Evolutionary conservation across 2,329 filamentous ascomycete species (phyloP).

Genomic region (Keithomyces neogunnii): DNA sequence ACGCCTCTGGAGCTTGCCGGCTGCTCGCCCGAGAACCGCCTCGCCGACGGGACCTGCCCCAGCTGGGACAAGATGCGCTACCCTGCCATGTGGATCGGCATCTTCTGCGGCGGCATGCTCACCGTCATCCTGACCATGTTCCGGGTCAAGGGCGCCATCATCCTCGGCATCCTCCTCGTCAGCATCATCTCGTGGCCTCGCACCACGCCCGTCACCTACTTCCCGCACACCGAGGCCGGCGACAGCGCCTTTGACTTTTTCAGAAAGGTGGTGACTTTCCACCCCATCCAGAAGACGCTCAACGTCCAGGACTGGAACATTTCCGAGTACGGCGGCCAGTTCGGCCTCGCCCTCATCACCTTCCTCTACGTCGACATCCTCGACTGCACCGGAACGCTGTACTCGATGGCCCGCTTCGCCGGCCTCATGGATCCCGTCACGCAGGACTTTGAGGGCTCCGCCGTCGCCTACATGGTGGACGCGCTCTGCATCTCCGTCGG

Average conservation of each 20-base stretch:
- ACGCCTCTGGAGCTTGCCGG: constrained; percentile 72
- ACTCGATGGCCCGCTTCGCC: constrained; percentile 82
- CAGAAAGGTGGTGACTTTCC: constrained; percentile 79
- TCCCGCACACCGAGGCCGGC: constrained; percentile 63
- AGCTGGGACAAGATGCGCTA: constrained; percentile 66
- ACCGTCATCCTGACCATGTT: constrained; percentile 78
- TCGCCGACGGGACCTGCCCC: constrained; percentile 49
- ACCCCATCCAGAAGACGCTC: constrained; percentile 62
- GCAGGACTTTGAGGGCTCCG: constrained; percentile 80
- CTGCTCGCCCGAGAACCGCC: constrained; percentile 41
- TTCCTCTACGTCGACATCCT: constrained; percentile 89
- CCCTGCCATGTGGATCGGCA: constrained; percentile 79
- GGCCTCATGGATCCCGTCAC: constrained; percentile 73
- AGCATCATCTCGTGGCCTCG: constrained; percentile 86
- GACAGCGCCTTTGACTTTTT: constrained; percentile 75
- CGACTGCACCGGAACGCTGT: constrained; percentile 77
- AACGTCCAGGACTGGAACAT: constrained; percentile 69
- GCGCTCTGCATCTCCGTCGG: constrained; percentile 72
- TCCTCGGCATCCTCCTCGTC: constrained; percentile 73
- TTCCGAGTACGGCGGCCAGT: constrained; percentile 60
- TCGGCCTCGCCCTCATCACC: constrained; percentile 76
- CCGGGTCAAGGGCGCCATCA: constrained; percentile 79
- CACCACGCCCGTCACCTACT: constrained; percentile 67
- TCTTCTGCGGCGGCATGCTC: constrained; percentile 76
- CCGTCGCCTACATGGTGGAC: constrained; percentile 76